A percentile compares a stretch with the other conserved stretches of the same genome.
These are phyloP conservation scores for Peniophora sp. DNA, from an alignment of 1,284 basidiomycete genomes.

Conservation along the genomic window DNA sequence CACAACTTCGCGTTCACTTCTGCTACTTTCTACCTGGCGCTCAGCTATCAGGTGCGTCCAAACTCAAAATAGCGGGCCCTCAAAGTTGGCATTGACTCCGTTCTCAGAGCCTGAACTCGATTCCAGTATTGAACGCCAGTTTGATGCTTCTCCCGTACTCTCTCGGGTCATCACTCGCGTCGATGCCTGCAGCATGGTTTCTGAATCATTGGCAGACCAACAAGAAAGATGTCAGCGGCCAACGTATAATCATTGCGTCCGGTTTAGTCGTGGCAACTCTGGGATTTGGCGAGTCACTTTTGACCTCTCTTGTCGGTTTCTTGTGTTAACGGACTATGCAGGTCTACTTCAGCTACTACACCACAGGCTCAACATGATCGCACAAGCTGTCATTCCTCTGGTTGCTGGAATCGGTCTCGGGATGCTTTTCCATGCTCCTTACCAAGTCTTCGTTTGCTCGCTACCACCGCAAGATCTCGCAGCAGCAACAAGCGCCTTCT, in stretches of 20 bases:
- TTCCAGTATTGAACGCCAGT: slow-evolving; percentile 62
- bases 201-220: slow-evolving; percentile 55
- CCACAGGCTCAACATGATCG: slow-evolving; percentile 18
- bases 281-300: slow-evolving; percentile 57
- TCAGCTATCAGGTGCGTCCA: slow-evolving; percentile 64
- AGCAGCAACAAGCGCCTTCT: slow-evolving; percentile 76
- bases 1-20: slow-evolving; percentile 76
- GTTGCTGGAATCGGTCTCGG: slow-evolving; percentile 72
- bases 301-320: slow-evolving; percentile 12
- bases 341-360: slow-evolving; percentile 59
- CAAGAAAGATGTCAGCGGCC: slow-evolving; percentile 49
- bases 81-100: not conserved
- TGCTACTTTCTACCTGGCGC: slow-evolving; percentile 74
- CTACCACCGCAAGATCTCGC: slow-evolving; percentile 59
- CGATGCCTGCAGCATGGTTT: slow-evolving; percentile 73
- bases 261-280: slow-evolving; percentile 57
- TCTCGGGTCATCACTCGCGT: slow-evolving; percentile 70
- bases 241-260: slow-evolving; percentile 51
- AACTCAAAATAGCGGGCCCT: not conserved
- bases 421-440: slow-evolving; percentile 76
- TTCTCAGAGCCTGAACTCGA: slow-evolving; percentile 38
- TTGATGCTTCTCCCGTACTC: slow-evolving; percentile 72
- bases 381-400: slow-evolving; percentile 41
- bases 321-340: slow-evolving; percentile 20
- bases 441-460: slow-evolving; percentile 64